Evolutionary conservation across 495 filamentous ascomycete genomes (phyloP).

Genomic region (Polyplosphaeria fusca): DNA sequence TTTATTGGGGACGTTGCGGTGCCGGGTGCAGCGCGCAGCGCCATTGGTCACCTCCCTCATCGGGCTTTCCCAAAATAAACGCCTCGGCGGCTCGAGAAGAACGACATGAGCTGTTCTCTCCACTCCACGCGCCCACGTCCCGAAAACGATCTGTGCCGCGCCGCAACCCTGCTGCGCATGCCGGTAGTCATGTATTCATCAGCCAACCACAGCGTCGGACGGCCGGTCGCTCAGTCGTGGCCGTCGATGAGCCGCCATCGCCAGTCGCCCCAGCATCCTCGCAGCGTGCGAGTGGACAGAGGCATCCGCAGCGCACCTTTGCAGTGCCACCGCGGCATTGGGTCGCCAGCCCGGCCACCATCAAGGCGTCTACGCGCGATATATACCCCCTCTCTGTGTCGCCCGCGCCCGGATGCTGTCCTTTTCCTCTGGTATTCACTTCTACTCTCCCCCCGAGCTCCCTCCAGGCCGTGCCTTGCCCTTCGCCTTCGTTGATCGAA

Average conservation of each 20-base stretch:
- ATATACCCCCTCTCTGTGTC: slow-evolving; percentile 16
- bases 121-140: slow-evolving; percentile 20
- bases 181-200: not conserved
- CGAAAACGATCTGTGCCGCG: slow-evolving; percentile 21
- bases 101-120: slow-evolving; percentile 11
- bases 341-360: slow-evolving; percentile 4
- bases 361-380: slow-evolving; percentile 27
- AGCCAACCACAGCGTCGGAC: slow-evolving; percentile 17
- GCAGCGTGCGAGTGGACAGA: slow-evolving; percentile 22
- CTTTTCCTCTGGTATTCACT: slow-evolving; percentile 21
- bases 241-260: slow-evolving; percentile 29
- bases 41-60: slow-evolving; percentile 19
- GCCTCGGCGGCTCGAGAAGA: slow-evolving; percentile 22
- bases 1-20: slow-evolving; percentile 25
- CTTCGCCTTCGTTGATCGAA: slow-evolving; percentile 42
- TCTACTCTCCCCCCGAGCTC: slow-evolving; percentile 28
- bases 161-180: slow-evolving; percentile 3
- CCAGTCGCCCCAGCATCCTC: slow-evolving; percentile 1
- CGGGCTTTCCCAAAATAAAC: slow-evolving; percentile 29
- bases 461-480: slow-evolving; percentile 5
- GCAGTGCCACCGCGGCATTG: slow-evolving; percentile 19
- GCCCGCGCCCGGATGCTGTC: slow-evolving; percentile 11
- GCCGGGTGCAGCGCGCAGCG: not conserved
- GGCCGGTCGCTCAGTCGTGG: slow-evolving; percentile 28
- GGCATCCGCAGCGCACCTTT: slow-evolving; percentile 19